Conservation (phyloP, 1,139 yeast species). For the Yamadazyma blattariae region DNA sequence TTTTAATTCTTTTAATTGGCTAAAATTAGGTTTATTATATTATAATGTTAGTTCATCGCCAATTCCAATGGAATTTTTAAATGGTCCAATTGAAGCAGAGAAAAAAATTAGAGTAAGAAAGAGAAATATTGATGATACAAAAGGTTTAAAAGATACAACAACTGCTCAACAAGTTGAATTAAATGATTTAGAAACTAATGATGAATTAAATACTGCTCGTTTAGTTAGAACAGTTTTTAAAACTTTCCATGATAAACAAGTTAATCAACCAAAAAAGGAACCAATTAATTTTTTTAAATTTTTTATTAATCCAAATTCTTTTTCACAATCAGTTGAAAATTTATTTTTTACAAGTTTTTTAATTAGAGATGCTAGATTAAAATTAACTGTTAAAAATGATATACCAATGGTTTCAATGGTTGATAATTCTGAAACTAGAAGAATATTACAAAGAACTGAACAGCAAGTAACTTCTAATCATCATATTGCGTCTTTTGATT, state of each 20-base stretch:
- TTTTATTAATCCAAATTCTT: conserved; percentile 72
- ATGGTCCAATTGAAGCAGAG: conserved; percentile 73
- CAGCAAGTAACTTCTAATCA: conserved; percentile 38
- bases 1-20: conserved; percentile 53
- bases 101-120: conserved; percentile 38
- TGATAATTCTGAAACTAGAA: conserved; percentile 11
- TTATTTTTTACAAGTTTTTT: conserved; percentile 79
- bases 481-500: conserved; percentile 69
- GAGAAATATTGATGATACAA: conserved; percentile 44
- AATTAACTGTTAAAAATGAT: conserved; percentile 49
- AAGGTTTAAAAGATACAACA: conserved; percentile 35
- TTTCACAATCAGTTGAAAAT: conserved; percentile 79
- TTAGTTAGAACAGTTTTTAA: conserved; percentile 53
- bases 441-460: neutral
- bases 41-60: conserved; percentile 48
- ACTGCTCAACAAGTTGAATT: conserved; percentile 49
- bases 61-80: conserved; percentile 55
- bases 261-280: conserved; percentile 10
- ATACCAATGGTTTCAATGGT: conserved; percentile 29
- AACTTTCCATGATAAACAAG: conserved; percentile 27
- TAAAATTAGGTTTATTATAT: conserved; percentile 55
- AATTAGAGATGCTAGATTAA: conserved; percentile 66
- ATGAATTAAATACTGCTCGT: conserved; percentile 57
- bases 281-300: conserved; percentile 62
- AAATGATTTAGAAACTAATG: conserved; percentile 42